phyloP scores from a whole-genome alignment of 768 basidiomycete genomes.

The Tylopilus plumbeoviolaceoides region DNA sequence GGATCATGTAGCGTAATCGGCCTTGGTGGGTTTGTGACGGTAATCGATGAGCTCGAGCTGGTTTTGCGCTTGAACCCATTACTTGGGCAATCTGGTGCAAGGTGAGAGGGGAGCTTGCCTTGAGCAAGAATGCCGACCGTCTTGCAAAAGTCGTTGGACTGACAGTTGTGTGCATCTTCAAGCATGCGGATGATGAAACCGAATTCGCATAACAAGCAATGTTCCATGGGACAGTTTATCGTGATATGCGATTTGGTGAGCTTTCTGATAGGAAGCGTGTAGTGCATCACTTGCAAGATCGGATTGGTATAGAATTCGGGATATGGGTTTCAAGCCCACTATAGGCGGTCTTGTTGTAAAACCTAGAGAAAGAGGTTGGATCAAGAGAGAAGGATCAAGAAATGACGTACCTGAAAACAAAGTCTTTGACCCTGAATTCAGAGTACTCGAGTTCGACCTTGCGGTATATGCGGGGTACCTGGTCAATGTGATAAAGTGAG shows the following conservation, averaged over 20 bases:
- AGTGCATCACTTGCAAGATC: slow-evolving; percentile 80
- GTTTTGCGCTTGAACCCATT: slow-evolving; percentile 47
- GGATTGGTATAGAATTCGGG: slow-evolving; percentile 96
- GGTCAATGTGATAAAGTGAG: slow-evolving; percentile 43
- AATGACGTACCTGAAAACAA: slow-evolving; percentile 82
- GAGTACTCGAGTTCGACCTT: slow-evolving; percentile 98
- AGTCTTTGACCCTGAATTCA: slow-evolving; percentile 98
- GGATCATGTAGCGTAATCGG: slow-evolving; percentile 86
- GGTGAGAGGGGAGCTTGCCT: too few relatives aligned
- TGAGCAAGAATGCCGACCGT: slow-evolving; percentile 84
- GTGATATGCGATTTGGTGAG: too few relatives aligned
- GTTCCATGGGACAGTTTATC: too few relatives aligned
- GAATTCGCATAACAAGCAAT: too few relatives aligned
- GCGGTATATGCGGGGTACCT: slow-evolving; percentile 78
- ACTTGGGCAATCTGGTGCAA: not conserved
- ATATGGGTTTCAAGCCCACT: slow-evolving; percentile 96
- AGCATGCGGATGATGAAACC: too few relatives aligned
- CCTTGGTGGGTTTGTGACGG: slow-evolving; percentile 63
- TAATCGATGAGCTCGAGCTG: slow-evolving; percentile 89
- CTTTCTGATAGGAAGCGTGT: too few relatives aligned
- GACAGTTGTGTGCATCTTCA: slow-evolving; percentile 96
- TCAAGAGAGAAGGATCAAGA: not conserved
- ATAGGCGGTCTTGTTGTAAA: too few relatives aligned
- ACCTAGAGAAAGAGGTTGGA: not conserved
- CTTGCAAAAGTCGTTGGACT: slow-evolving; percentile 95